Base-by-base conservation (phyloP, 495 filamentous ascomycete species). In the Aspergillus haitiensis region DNA sequence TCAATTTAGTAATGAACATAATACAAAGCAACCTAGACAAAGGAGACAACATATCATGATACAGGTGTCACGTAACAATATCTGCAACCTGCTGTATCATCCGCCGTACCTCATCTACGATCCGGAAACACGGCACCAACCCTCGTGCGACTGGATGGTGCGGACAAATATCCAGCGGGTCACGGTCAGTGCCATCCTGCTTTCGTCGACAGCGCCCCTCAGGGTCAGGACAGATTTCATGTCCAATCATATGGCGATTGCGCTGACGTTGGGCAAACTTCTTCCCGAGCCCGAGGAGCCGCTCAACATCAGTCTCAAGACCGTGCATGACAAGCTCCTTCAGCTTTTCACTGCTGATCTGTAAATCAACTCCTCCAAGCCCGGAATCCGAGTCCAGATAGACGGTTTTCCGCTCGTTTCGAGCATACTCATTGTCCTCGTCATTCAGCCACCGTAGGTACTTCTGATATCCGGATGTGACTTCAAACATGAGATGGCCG, bases 31-130 rank as follows among this genome's bases (percentile, higher is more conserved):
- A 46, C 21, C 5, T 27, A 27, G 21, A 27, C n/a, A n/a, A 27
- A 27, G 21, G 21, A 11, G 13, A 36, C 1, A 36, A 36, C 50
- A 36, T 13, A 36, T 52, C 1, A 1, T 34, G 16, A 52, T 36
- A 36, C 5, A 35, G 50, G 33, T 52, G 39, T 52, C 50, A 52
- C 33, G 39, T 52, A 52, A 52, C 50, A 52, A 35, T 32, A 36
- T 37, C 50, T 7, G 52, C 35, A 55, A 55, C 37, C 52, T 44
- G 52, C 52, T 55, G 52, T 15, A 55, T 42, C 52, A 55, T 55
- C 35, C 35, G 16, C 9, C 52, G 36, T 9, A 55, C 52, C 16
- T 55, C 52, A 44, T 55, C 52, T 15, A 55, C 52, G 37, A 55
- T 44, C 1, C 52, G 36, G 35, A 55, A 55, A 55, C 52, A 55